These are phyloP conservation scores for Mycosphaerelloides madeirae DNA, from an alignment of 2,329 filamentous ascomycete genomes.

Conservation along the genomic window DNA sequence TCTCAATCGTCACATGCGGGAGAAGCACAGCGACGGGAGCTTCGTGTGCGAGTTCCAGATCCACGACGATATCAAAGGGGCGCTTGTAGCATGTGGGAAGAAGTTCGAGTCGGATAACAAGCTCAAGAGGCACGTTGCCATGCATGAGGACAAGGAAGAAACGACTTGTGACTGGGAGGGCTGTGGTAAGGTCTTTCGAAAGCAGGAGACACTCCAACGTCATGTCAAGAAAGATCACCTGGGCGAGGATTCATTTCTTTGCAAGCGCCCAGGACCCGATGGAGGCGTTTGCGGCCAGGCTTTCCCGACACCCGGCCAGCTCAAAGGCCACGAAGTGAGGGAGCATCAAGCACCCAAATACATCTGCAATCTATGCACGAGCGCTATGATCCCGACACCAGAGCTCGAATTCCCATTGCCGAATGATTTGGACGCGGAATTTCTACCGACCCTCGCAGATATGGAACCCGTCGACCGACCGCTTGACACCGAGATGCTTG, in stretches of 20 bases:
- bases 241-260: slow-evolving; percentile 65
- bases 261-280: slow-evolving; percentile 51
- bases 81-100: slow-evolving; percentile 63
- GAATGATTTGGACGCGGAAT: slow-evolving; percentile 20
- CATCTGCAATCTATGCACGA: slow-evolving; percentile 70
- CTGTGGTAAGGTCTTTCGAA: slow-evolving; percentile 81
- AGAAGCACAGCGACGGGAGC: slow-evolving; percentile 68
- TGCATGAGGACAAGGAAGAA: slow-evolving; percentile 68
- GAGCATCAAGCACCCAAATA: slow-evolving; percentile 64
- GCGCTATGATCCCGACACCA: slow-evolving; percentile 12
- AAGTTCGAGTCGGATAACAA: slow-evolving; percentile 75
- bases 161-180: slow-evolving; percentile 45
- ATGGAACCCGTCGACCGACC: slow-evolving; percentile 5
- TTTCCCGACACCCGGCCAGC: slow-evolving; percentile 67
- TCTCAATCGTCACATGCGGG: slow-evolving; percentile 77
- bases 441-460: slow-evolving; percentile 19
- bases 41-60: slow-evolving; percentile 61
- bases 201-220: slow-evolving; percentile 77
- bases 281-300: slow-evolving; percentile 59
- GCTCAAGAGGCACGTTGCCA: slow-evolving; percentile 69
- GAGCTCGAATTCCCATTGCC: slow-evolving; percentile 6
- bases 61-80: slow-evolving; percentile 13
- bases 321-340: slow-evolving; percentile 66
- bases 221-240: slow-evolving; percentile 77
- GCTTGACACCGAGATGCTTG: slow-evolving; percentile 12